Percentiles rank a stretch among this genome's conserved stretches.
phyloP scores from a whole-genome alignment of 768 basidiomycete genomes.

The Guyanaporus albipodus region DNA sequence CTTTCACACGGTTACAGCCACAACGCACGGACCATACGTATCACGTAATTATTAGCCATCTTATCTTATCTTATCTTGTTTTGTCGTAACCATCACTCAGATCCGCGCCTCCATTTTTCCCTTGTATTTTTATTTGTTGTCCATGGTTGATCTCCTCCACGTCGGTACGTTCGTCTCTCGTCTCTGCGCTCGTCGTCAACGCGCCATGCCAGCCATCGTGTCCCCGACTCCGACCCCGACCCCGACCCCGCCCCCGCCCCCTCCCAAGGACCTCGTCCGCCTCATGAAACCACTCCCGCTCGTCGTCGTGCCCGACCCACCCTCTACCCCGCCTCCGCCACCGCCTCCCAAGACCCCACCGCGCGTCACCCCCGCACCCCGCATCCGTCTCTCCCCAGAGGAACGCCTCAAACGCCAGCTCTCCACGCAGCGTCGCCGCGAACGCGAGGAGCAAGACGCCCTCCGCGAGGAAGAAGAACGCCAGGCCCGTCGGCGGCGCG shows the following conservation, averaged over 20 bases:
- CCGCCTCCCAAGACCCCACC: neutral
- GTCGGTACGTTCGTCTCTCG: conserved; percentile 12
- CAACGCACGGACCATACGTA: conserved; percentile 27
- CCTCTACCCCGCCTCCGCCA: conserved; percentile 6
- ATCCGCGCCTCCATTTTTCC: neutral
- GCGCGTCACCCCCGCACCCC: conserved; percentile 9
- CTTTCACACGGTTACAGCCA: conserved; percentile 21
- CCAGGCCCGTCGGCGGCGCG: conserved; percentile 30
- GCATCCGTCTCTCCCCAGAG: conserved; percentile 20
- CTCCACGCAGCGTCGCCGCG: conserved; percentile 19
- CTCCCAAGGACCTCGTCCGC: conserved; percentile 21
- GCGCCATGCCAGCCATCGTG: conserved; percentile 2
- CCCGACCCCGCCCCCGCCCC: conserved; percentile 16
- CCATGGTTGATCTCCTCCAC: conserved; percentile 11
- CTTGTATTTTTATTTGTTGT: conserved; percentile 3
- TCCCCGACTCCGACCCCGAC: neutral
- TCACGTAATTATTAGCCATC: neutral
- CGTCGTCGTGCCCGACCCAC: conserved; percentile 4
- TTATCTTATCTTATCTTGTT: conserved; percentile 22
- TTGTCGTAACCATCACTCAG: conserved; percentile 7
- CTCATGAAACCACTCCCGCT: conserved; percentile 22
- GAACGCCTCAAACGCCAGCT: conserved; percentile 23
- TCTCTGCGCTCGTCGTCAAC: conserved; percentile 15
- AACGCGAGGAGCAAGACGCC: conserved; percentile 41
- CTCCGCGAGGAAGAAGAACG: conserved; percentile 42